Evolutionary conservation across 371 early-diverging fungal genomes (phyloP), one percentile per base, ranked within the genome.

Genomic region (Neoconidiobolus thromboides): DNA sequence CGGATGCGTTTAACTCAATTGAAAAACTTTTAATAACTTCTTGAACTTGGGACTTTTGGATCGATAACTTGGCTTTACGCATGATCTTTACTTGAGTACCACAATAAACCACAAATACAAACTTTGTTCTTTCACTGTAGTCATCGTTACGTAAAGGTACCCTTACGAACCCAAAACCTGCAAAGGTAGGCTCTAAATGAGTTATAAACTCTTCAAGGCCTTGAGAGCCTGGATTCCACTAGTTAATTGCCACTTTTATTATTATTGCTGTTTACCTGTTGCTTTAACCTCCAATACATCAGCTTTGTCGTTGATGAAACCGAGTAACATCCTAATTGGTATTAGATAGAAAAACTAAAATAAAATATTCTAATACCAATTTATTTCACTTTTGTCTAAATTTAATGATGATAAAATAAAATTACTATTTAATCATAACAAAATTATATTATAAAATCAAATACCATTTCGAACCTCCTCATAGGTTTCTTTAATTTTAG

Each of bases 71-170:
- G 37, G 89, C 92, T 63, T 83, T 83, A 42, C 89, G 78, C 90
- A 90, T 88, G 58, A 87, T 71, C 63, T 82, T 82, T n/a, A 88
- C 86, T 1, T 76, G 65, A n/a, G 76, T 67, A 39, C 90, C 92
- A 65, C 87, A 85, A 85, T 87, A 89, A 38, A 79, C 76, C 1
- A 88, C 68, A 3, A 86, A 67, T 5, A 86, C 75, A 65, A 83
- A 85, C 69, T 85, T 86, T 54, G 76, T 70, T 61, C 86, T 71
- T 53, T 79, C 65, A 15, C 75, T 82, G 68, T 85, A 80, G 77
- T 85, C 86, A 65, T 89, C 89, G 67, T 91, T 91, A 47, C 85
- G 83, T 67, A 89, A 78, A 44, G 79, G 71, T 67, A 87, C 73
- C 37, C 58, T 47, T 2, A 58, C 4, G 38, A 15, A 58, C 10